Evolutionary conservation across 768 basidiomycete genomes (phyloP), one percentile per base, ranked within the genome.

Genomic region (Pleurotus sapidus): DNA sequence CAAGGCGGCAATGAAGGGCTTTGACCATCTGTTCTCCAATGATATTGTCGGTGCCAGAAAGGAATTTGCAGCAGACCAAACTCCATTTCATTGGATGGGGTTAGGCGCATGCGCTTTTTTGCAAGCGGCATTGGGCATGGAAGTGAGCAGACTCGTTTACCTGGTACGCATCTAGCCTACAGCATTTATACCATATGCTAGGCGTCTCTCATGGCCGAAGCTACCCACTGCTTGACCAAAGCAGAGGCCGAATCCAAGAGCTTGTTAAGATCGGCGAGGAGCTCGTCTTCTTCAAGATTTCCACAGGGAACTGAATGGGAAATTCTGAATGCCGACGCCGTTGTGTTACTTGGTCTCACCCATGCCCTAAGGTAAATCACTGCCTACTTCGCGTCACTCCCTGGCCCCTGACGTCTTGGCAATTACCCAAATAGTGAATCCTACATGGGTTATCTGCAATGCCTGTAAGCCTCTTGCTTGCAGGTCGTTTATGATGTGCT

Each of bases 111-210:
- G 85, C 57, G 81, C 83, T 0, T 92, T 92, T 62, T 72, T 92
- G 45, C 86, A 91, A 67, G 91, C 89, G 0, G 88, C 87, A 1
- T 72, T 92, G 12, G 88, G 89, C n/a, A 84, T 91, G 84, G 91
- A 93, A 80, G 87, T 86, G 38, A 11, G 72, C 67, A 37, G 25
- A 24, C 57, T 38, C 5, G 58, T 45, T 39, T 49, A n/a, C 5
- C 7, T 49, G 8, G 8, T 43, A 39, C 25, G 12, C 9, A 14
- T 8, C 30, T 34, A 34, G 8, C 9, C 30, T 34, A 34, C 30
- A 34, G 37, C 17, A 17, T 42, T 42, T 20, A 40, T 17, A 38
- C 9, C 12, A 15, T 23, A 11, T 47, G 43, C 58, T 55, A 89
- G 88, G 66, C 77, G 1, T 82, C 75, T 27, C 66, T 88, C 37